Evolutionary conservation across 2,329 filamentous ascomycete species (phyloP), one percentile per base, ranked within the genome.

Genomic region (Ilyonectria mors-panacis): DNA sequence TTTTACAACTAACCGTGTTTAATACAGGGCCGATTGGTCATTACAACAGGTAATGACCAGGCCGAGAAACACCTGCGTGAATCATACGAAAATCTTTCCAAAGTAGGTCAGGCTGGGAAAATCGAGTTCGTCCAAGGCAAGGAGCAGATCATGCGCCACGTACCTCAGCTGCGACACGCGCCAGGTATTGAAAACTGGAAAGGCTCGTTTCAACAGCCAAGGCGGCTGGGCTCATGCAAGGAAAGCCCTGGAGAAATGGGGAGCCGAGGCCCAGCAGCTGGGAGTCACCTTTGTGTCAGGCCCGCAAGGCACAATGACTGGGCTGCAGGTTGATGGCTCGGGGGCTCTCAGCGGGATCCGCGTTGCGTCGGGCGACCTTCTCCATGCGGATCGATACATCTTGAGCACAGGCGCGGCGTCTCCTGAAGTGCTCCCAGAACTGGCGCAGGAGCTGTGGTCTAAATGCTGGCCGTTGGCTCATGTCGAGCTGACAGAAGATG

Each of bases 391-490:
- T 19, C 44, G 60, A 2, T 68, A 68, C 28, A 63, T 68, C 30
- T 23, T 68, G 17, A 59, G 58, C 35, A 66, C 63, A 8, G 66
- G 66, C 6, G 66, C 66, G 17, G 66, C 66, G 13, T 68, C 66
- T 1, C 66, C 66, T 8, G 45, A 68, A 13, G 47, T 68, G 0
- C 58, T 68, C 4, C 63, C 66, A 8, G 66, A 68, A 17, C 48
- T 68, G 3, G 62, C 66, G 4, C 28, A 44, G 6, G 48, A 68
- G 39, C 12, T 68, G 13, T 66, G 66, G 66, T 68, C 66, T 5
- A 68, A 68, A 15, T 68, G 66, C 21, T 68, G 66, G 66, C 57
- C 66, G 8, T 28, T 68, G 13, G 66, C 58, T 7, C 66, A 66
- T 35, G 47, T 66, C 44, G 66, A 68, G 55, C 54, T 68, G 4